A percentile compares a stretch with the other conserved stretches of the same genome.
Conservation (phyloP, 2,329 filamentous ascomycete species). For the Cordyceps fumosorosea region DNA sequence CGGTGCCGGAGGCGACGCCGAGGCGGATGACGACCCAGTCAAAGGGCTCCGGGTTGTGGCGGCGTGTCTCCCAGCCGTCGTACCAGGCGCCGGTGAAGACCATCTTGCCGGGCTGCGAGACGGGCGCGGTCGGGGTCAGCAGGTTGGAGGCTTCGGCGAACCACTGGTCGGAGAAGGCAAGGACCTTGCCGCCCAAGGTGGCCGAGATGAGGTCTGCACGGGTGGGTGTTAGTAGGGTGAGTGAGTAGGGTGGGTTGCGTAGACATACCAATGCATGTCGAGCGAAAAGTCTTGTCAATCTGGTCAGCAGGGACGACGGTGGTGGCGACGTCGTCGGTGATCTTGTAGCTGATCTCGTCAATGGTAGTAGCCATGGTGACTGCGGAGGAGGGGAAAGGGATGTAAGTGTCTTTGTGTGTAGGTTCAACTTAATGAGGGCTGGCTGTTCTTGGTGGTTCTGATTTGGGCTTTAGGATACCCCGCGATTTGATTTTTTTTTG, state of each 20-base stretch:
- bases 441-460: neutral
- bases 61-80: constrained; percentile 63
- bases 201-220: constrained; percentile 52
- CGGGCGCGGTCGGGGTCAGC: constrained; percentile 55
- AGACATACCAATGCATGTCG: constrained; percentile 53
- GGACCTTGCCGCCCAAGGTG: constrained; percentile 54
- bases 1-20: constrained; percentile 62
- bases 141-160: constrained; percentile 61
- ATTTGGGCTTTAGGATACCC: neutral
- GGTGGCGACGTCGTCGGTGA: constrained; percentile 44
- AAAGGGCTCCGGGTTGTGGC: constrained; percentile 58
- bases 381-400: neutral
- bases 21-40: constrained; percentile 63
- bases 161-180: constrained; percentile 62
- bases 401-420: neutral
- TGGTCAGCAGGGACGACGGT: constrained; percentile 43
- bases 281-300: constrained; percentile 57
- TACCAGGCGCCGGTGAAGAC: constrained; percentile 65
- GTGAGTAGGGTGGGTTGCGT: too few relatives aligned
- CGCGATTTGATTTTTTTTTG: neutral
- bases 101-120: constrained; percentile 60
- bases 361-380: constrained; percentile 29
- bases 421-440: neutral
- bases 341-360: constrained; percentile 46
- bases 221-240: neutral